Conservation (phyloP, 2,329 filamentous ascomycete species). For the Penicillium sp. region DNA sequence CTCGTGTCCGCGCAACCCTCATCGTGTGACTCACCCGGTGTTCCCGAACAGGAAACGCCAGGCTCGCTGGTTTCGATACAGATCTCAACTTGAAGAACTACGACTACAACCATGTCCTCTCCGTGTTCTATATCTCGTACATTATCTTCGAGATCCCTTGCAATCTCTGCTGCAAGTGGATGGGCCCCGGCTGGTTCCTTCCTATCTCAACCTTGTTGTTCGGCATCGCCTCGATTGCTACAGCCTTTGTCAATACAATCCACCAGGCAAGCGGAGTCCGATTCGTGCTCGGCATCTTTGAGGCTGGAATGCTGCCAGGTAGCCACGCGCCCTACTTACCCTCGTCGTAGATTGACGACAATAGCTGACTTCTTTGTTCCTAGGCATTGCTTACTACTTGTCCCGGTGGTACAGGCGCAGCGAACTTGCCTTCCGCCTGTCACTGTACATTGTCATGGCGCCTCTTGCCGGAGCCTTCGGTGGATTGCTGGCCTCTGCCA, state of each 20-base stretch:
- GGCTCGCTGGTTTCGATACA: conserved; percentile 66
- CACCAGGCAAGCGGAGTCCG: conserved; percentile 63
- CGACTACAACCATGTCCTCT: conserved; percentile 72
- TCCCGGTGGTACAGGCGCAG: conserved; percentile 73
- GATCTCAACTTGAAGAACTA: conserved; percentile 65
- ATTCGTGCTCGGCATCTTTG: conserved; percentile 71
- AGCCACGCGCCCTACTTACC: too few species aligned
- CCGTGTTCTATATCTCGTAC: conserved; percentile 74
- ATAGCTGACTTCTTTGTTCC: conserved; percentile 46
- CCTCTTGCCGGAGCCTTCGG: conserved; percentile 74
- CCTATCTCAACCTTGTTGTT: conserved; percentile 67
- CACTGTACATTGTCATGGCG: conserved; percentile 72
- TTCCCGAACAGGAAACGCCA: conserved; percentile 63
- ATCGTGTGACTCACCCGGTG: neutral
- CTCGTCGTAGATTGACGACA: neutral
- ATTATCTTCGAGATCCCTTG: conserved; percentile 74
- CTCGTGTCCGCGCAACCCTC: neutral
- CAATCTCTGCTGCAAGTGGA: conserved; percentile 71
- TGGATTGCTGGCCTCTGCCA: conserved; percentile 67
- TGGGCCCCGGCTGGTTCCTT: conserved; percentile 75
- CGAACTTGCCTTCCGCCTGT: conserved; percentile 70
- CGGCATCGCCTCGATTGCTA: conserved; percentile 67
- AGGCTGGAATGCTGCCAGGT: conserved; percentile 64
- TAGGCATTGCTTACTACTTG: conserved; percentile 75
- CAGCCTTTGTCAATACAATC: conserved; percentile 66